Evolutionary conservation across 2,329 filamentous ascomycete genomes (phyloP), one percentile per base, ranked within the genome.

Genomic region (Fusarium coicis): DNA sequence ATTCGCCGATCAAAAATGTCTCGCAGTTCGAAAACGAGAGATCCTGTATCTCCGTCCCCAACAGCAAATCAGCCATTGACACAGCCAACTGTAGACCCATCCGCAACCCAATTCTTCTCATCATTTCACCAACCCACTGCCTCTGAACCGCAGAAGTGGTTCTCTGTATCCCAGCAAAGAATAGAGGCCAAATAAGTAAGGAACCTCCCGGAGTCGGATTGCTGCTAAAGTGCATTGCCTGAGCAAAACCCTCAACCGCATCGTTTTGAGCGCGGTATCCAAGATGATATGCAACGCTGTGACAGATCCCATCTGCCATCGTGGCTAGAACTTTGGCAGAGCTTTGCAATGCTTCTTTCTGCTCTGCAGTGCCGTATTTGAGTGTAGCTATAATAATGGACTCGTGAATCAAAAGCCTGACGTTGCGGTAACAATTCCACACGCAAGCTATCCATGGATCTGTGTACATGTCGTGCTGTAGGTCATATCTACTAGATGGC

Each of bases 351-450:
- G 23, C 42, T 1, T 19, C 37, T 26, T 63, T 66, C 3, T 76
- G 52, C 1, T 62, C 15, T 5, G 43, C 37, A 0, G 68, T 72
- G 4, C 70, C 73, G 46, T 72, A 49, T 7, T 67, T 70, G 5
- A 74, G 60, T 1, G 70, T 62, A 4, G 72, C 70, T 4, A 47
- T n/a, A 2, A 76, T 66, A 14, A 76, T 66, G 7, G 72, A 66
- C 57, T 76, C 72, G 16, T 76, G 74, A 21, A 76, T 72, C 2
- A 76, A 16, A 1, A 76, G 54, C 8, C 74, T 47, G 4, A 71
- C 52, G 4, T 67, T 74, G 16, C 72, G 66, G 49, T 76, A 76
- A 37, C 67, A 73, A 42, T 76, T 76, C 74, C 74, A 76, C 3
- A 73, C 47, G 32, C 58, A 67, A 9, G 74, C 74, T 23, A 75